A percentile compares a stretch with the other conserved stretches of the same genome.
Evolutionary conservation across 2,329 filamentous ascomycete genomes (phyloP).

Genomic region (Fusarium solani-melongenae): DNA sequence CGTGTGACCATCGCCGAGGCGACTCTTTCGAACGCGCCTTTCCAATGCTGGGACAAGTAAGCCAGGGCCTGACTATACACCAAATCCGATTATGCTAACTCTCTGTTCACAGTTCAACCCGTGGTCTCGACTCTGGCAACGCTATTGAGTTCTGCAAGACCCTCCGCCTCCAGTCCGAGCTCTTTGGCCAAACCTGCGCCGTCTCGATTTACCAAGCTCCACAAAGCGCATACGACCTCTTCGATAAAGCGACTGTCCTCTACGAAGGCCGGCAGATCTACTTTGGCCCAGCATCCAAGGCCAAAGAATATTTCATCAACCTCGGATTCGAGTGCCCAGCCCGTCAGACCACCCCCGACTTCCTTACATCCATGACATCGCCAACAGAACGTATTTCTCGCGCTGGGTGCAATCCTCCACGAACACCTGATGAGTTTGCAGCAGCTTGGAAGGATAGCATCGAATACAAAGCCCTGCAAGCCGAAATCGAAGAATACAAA

Average conservation of each 20-base stretch:
- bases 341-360: conserved; percentile 74
- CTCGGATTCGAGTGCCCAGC: conserved; percentile 66
- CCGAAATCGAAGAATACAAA: conserved; percentile 46
- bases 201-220: conserved; percentile 75
- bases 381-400: conserved; percentile 46
- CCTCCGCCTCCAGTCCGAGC: conserved; percentile 67
- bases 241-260: conserved; percentile 75
- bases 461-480: conserved; percentile 37
- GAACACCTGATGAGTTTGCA: conserved; percentile 50
- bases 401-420: conserved; percentile 45
- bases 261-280: conserved; percentile 75
- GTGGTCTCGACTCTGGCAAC: conserved; percentile 71
- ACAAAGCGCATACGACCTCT: conserved; percentile 48
- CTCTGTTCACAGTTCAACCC: conserved; percentile 49
- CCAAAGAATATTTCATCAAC: conserved; percentile 37
- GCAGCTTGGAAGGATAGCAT: conserved; percentile 44
- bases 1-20: conserved; percentile 51
- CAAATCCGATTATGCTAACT: not conserved
- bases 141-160: conserved; percentile 73
- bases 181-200: conserved; percentile 64
- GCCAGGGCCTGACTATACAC: not conserved
- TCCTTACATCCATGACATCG: conserved; percentile 66
- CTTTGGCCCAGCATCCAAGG: conserved; percentile 37
- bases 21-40: conserved; percentile 50
- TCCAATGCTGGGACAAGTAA: conserved; percentile 76